A percentile compares a stretch with the other conserved stretches of the same genome.
These are phyloP conservation scores for Microglena sp. DNA, from an alignment of 139 green algal genomes.

Conservation along the genomic window DNA sequence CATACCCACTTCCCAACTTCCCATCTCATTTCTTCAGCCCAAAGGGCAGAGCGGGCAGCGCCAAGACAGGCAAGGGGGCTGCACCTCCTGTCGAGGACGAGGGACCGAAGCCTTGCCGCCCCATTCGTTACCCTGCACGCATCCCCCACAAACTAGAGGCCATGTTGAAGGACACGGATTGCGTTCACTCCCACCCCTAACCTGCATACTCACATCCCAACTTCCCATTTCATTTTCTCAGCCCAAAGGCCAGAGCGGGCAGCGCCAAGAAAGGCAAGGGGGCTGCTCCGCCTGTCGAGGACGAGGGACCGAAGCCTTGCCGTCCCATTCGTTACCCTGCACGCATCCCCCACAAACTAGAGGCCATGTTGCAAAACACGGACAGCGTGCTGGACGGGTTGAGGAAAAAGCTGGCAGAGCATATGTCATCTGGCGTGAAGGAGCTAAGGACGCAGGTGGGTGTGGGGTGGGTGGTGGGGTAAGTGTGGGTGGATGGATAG, in stretches of 20 bases:
- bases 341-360: slow-evolving; percentile 23
- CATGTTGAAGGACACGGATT: slow-evolving; percentile 25
- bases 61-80: no score
- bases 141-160: slow-evolving; percentile 23
- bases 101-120: slow-evolving; percentile 1
- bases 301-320: slow-evolving; percentile 1
- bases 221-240: no score
- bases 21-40: no score
- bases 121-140: slow-evolving; percentile 27
- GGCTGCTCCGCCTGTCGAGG: neutral
- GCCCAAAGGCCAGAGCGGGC: no score
- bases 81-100: neutral
- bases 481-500: neutral
- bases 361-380: slow-evolving; percentile 23
- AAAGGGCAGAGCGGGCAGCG: no score
- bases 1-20: no score
- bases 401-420: slow-evolving; percentile 18
- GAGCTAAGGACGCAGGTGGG: slow-evolving; percentile 34
- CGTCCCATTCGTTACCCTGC: slow-evolving; percentile 24
- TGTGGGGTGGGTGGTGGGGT: no score
- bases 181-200: no score
- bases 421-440: slow-evolving; percentile 21
- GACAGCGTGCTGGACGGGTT: slow-evolving; percentile 25
- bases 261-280: no score
- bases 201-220: no score